Percentiles rank a stretch among this genome's conserved stretches.
phyloP scores from a whole-genome alignment of 1,139 yeast genomes.

The Hemisphaericaspora subhashii region DNA sequence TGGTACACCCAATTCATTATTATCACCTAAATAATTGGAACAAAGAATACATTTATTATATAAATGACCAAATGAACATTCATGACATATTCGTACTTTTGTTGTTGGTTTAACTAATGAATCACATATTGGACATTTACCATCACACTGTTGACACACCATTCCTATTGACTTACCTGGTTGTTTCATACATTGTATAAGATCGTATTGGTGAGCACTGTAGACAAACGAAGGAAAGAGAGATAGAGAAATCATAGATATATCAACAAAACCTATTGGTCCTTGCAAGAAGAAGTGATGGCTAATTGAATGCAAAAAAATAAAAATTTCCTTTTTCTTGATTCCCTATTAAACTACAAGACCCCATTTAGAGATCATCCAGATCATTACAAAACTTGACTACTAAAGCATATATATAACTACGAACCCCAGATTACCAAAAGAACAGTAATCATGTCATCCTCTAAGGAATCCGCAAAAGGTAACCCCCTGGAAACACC shows the following conservation, averaged over 20 bases:
- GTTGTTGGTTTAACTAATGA: conserved; percentile 76
- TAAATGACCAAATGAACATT: conserved; percentile 74
- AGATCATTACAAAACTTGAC: too few relatives aligned
- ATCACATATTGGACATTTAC: conserved; percentile 89
- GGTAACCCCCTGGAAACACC: not conserved
- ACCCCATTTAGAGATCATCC: too few relatives aligned
- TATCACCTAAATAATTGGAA: conserved; percentile 52
- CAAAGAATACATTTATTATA: conserved; percentile 74
- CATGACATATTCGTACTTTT: conserved; percentile 78
- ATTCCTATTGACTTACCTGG: conserved; percentile 74
- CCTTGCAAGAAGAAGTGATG: too few relatives aligned
- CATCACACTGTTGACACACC: conserved; percentile 86
- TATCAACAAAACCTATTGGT: not conserved
- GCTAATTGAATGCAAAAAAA: too few relatives aligned
- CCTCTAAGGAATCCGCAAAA: not conserved
- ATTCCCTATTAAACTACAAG: too few relatives aligned
- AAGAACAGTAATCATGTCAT: not conserved
- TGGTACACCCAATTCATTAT: conserved; percentile 43
- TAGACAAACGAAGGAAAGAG: too few relatives aligned
- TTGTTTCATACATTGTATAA: conserved; percentile 81
- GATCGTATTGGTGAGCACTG: conserved; percentile 90
- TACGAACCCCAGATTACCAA: not conserved
- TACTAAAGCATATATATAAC: not conserved
- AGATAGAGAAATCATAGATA: too few relatives aligned
- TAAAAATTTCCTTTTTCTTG: too few relatives aligned